phyloP scores from a whole-genome alignment of 192 early-diverging fungal genomes.

The Pecoramyces ruminantium region DNA sequence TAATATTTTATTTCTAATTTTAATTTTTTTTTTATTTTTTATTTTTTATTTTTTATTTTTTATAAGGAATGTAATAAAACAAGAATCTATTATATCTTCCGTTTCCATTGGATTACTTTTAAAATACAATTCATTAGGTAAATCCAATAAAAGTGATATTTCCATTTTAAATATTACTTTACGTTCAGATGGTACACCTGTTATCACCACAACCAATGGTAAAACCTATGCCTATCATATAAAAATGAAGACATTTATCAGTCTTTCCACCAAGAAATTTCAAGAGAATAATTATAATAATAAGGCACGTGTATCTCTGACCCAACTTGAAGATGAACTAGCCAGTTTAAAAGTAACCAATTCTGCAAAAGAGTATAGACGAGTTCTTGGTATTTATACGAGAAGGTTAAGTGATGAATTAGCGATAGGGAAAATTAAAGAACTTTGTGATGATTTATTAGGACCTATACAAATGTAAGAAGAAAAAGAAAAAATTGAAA shows the following conservation, averaged over 20 bases:
- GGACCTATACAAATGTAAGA: slow-evolving; percentile 21
- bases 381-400: slow-evolving; percentile 44
- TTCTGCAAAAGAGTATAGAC: slow-evolving; percentile 33
- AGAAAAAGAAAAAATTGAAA: too few relatives aligned
- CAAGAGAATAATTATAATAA: slow-evolving; percentile 7
- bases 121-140: slow-evolving; percentile 12
- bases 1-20: too few relatives aligned
- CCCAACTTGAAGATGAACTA: slow-evolving; percentile 14
- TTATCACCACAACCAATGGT: slow-evolving; percentile 40
- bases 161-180: slow-evolving; percentile 35
- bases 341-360: slow-evolving; percentile 25
- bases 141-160: slow-evolving; percentile 10
- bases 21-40: too few relatives aligned
- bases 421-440: slow-evolving; percentile 34
- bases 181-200: slow-evolving; percentile 38
- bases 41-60: too few relatives aligned
- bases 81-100: slow-evolving; percentile 25
- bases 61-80: slow-evolving; percentile 46
- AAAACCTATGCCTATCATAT: slow-evolving; percentile 48
- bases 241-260: slow-evolving; percentile 44
- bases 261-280: background rate
- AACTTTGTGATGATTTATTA: slow-evolving; percentile 47
- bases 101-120: slow-evolving; percentile 45
- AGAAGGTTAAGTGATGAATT: slow-evolving; percentile 47
- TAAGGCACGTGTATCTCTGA: slow-evolving; percentile 8